phyloP scores from a whole-genome alignment of 805 yeast species.

The Kluyveromyces dobzhanskii region DNA sequence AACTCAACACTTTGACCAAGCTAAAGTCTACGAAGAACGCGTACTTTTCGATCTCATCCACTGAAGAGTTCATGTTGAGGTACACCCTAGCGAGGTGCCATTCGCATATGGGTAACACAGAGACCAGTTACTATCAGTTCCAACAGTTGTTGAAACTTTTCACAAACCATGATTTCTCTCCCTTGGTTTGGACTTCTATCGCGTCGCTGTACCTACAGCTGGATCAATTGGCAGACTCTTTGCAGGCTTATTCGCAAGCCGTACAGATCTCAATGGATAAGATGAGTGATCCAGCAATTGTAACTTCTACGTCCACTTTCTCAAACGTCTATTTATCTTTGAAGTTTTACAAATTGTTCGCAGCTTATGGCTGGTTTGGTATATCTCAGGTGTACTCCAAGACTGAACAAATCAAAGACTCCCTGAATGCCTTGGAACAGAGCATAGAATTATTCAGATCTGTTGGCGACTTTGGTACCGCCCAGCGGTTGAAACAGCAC shows the following conservation, averaged over 20 bases:
- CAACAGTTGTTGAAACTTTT: slow-evolving; percentile 3
- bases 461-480: slow-evolving; percentile 10
- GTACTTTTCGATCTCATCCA: background rate
- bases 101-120: slow-evolving; percentile 2
- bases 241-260: slow-evolving; percentile 62
- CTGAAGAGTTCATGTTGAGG: slow-evolving; percentile 4
- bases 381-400: slow-evolving; percentile 20
- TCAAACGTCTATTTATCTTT: slow-evolving; percentile 5
- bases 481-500: slow-evolving; percentile 6
- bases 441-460: slow-evolving; percentile 12
- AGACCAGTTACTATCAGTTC: slow-evolving; percentile 3
- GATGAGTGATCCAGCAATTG: slow-evolving; percentile 1
- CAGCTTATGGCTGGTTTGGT: slow-evolving; percentile 25
- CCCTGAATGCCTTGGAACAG: slow-evolving; percentile 16
- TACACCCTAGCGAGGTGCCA: slow-evolving; percentile 4
- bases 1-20: background rate
- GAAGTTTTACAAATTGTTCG: slow-evolving; percentile 14
- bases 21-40: background rate
- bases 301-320: slow-evolving; percentile 1
- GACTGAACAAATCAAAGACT: slow-evolving; percentile 12
- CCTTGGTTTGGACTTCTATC: slow-evolving; percentile 61
- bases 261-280: slow-evolving; percentile 4
- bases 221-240: slow-evolving; percentile 55
- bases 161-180: slow-evolving; percentile 14
- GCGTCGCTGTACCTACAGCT: slow-evolving; percentile 52